Evolutionary conservation across 768 basidiomycete genomes (phyloP).

Genomic region (Boletus tylopilopsis): DNA sequence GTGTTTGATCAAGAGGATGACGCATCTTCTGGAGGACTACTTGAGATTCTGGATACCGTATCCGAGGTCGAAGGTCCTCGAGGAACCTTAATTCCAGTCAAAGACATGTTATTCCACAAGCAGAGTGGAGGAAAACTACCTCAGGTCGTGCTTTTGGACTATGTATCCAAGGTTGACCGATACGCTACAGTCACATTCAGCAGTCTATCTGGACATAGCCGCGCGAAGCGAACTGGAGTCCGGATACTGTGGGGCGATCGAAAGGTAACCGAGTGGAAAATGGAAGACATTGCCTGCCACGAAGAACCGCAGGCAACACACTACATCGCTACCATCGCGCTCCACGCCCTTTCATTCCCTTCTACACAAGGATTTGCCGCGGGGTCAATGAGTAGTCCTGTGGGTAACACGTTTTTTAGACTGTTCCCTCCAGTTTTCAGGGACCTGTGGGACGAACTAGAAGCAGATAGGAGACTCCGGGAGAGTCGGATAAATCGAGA

Average conservation of each 20-base stretch:
- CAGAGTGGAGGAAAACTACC: constrained; percentile 82
- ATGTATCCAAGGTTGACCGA: constrained; percentile 62
- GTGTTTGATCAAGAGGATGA: constrained; percentile 52
- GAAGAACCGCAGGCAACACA: constrained; percentile 81
- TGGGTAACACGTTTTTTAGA: constrained; percentile 65
- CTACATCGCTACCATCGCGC: constrained; percentile 81
- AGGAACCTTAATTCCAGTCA: constrained; percentile 50
- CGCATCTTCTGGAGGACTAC: constrained; percentile 55
- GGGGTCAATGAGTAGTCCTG: constrained; percentile 41
- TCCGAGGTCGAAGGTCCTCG: constrained; percentile 50
- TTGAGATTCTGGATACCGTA: constrained; percentile 70
- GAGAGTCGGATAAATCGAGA: constrained; percentile 64
- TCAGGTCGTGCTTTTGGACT: constrained; percentile 65
- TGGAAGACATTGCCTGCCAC: constrained; percentile 82
- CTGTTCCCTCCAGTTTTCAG: constrained; percentile 78
- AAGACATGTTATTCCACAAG: constrained; percentile 80
- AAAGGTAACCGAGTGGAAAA: constrained; percentile 63
- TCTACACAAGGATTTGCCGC: constrained; percentile 59
- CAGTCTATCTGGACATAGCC: constrained; percentile 62
- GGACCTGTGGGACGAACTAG: constrained; percentile 91
- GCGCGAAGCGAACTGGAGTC: constrained; percentile 70
- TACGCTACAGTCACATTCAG: constrained; percentile 73
- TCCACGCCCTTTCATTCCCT: constrained; percentile 75
- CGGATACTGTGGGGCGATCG: constrained; percentile 70
- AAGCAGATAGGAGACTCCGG: constrained; percentile 51